phyloP scores from a whole-genome alignment of 164 flowering plant genomes.

The Santalum album region DNA sequence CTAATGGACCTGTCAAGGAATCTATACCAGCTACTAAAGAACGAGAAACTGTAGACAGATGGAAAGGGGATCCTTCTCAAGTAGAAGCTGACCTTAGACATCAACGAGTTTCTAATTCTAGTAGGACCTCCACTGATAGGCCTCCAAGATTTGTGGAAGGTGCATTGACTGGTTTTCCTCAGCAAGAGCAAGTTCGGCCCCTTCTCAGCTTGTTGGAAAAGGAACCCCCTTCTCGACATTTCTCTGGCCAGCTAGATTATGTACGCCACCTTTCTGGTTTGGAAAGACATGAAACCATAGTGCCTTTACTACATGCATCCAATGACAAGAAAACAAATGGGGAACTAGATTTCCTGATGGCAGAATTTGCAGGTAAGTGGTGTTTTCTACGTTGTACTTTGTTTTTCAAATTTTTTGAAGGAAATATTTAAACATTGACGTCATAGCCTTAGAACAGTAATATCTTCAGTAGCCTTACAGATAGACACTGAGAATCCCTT shows the following conservation, averaged over 20 bases:
- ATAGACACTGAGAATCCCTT: too few species aligned
- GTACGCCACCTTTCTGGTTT: conserved; percentile 72
- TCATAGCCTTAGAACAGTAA: not conserved
- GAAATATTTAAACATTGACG: not conserved
- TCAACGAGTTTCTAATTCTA: conserved; percentile 36
- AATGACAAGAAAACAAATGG: conserved; percentile 80
- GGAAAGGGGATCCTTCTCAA: conserved; percentile 47
- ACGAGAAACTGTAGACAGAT: conserved; percentile 36
- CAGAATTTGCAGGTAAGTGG: conserved; percentile 79
- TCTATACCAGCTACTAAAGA: conserved; percentile 28
- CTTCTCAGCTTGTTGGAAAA: conserved; percentile 94
- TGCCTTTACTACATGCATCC: conserved; percentile 77
- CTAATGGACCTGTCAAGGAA: conserved; percentile 32
- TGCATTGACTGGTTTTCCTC: conserved; percentile 50
- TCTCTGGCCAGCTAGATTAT: conserved; percentile 94
- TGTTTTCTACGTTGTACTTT: not conserved
- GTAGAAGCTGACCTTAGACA: conserved; percentile 51
- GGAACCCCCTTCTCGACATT: conserved; percentile 91
- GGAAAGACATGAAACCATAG: conserved; percentile 82
- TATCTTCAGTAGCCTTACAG: not conserved
- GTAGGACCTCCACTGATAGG: conserved; percentile 51
- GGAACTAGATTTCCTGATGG: conserved; percentile 88
- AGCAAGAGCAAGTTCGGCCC: conserved; percentile 83
- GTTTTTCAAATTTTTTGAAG: not conserved
- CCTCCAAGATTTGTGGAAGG: conserved; percentile 43